Conservation (phyloP, 805 yeast species). For the Lipomyces starkeyi region DNA sequence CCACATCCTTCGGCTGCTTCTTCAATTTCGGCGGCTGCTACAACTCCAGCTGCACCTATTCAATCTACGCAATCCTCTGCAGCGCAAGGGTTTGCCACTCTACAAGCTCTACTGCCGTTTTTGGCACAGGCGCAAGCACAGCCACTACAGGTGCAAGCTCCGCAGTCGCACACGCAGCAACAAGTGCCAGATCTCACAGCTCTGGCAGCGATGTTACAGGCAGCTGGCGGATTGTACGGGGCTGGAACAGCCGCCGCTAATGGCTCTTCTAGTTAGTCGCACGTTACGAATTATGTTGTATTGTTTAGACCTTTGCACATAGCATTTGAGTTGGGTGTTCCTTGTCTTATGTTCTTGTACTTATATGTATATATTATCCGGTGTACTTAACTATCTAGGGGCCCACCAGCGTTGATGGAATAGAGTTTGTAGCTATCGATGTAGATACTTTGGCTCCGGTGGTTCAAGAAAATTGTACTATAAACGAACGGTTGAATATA, state of each 20-base stretch:
- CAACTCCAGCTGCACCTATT: background rate
- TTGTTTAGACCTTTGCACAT: background rate
- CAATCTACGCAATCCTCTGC: slow-evolving; percentile 4
- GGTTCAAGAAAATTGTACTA: background rate
- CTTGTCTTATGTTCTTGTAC: background rate
- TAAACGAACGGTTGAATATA: background rate
- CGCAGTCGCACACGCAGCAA: slow-evolving; percentile 6
- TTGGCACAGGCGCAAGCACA: slow-evolving; percentile 13
- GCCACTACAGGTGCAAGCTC: background rate
- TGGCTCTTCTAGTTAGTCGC: background rate
- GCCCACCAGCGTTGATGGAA: background rate
- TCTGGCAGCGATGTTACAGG: slow-evolving; percentile 30
- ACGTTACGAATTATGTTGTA: background rate
- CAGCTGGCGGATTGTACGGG: slow-evolving; percentile 14
- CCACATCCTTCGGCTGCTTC: background rate
- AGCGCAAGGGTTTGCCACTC: slow-evolving; percentile 11
- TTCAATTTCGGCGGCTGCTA: background rate
- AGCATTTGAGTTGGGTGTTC: background rate
- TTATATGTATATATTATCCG: background rate
- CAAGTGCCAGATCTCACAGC: slow-evolving; percentile 15
- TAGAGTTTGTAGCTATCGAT: background rate
- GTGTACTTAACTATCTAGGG: background rate
- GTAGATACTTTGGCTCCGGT: background rate
- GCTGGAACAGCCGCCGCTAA: background rate
- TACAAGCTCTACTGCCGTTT: slow-evolving; percentile 25